Percentiles rank a stretch among this genome's conserved stretches.
Conservation (phyloP, 164 flowering plant species). For the Kingdonia uniflora region DNA sequence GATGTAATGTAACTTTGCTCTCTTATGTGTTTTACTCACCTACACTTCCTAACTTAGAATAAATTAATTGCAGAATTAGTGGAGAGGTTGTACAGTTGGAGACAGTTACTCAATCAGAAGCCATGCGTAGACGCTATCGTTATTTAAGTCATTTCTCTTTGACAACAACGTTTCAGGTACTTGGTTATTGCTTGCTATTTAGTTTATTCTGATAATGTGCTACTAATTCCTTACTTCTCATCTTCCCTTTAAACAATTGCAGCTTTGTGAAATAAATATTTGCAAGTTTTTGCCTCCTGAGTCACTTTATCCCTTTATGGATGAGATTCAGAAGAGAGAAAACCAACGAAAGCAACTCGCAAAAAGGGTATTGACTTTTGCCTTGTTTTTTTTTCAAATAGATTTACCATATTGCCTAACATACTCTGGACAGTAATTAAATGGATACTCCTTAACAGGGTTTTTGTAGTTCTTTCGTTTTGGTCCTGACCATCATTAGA, state of each 20-base stretch:
- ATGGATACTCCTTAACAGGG: no score
- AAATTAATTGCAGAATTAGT: slow-evolving; percentile 43
- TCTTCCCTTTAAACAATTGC: slow-evolving; percentile 8
- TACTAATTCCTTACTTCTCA: background rate
- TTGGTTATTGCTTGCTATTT: background rate
- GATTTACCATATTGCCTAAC: no score
- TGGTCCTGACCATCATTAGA: no score
- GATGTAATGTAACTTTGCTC: no score
- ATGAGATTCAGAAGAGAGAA: slow-evolving; percentile 87
- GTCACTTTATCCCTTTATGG: slow-evolving; percentile 68
- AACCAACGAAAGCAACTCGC: slow-evolving; percentile 70
- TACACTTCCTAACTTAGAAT: background rate
- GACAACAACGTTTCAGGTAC: slow-evolving; percentile 82
- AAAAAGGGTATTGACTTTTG: slow-evolving; percentile 41
- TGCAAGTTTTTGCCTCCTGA: slow-evolving; percentile 48
- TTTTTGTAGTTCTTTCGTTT: no score
- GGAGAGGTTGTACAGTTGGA: slow-evolving; percentile 83
- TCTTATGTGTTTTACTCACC: no score
- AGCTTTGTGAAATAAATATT: slow-evolving; percentile 94
- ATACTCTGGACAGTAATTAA: no score
- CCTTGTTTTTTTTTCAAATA: no score
- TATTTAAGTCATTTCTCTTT: slow-evolving; percentile 84
- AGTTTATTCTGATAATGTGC: background rate
- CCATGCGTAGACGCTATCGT: slow-evolving; percentile 84
- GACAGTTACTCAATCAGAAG: slow-evolving; percentile 77